Conservation (phyloP, 768 basidiomycete species). For the Vishniacozyma victoriae region DNA sequence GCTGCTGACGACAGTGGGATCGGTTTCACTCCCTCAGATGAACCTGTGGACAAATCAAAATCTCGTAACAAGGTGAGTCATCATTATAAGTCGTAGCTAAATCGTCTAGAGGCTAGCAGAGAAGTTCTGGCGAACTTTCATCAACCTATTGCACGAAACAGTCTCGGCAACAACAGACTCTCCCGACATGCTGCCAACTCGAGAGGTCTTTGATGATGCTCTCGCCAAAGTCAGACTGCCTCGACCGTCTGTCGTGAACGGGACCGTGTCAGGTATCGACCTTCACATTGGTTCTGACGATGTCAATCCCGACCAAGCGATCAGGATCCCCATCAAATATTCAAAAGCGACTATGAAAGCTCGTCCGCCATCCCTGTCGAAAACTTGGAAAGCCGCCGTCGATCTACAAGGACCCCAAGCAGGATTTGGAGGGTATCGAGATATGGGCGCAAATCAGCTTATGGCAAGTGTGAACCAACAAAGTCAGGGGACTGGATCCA, state of each 20-base stretch:
- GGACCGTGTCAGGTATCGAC: constrained; percentile 58
- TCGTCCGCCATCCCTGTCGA: constrained; percentile 72
- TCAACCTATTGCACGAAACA: constrained; percentile 23
- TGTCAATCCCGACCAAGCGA: constrained; percentile 60
- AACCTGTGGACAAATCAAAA: constrained; percentile 37
- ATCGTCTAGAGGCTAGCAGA: constrained; percentile 63
- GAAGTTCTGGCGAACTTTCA: constrained; percentile 56
- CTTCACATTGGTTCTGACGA: constrained; percentile 75
- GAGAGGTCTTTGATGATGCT: constrained; percentile 63
- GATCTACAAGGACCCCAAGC: constrained; percentile 28
- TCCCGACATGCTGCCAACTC: constrained; percentile 49
- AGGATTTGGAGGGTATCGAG: constrained; percentile 2
- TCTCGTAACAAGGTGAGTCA: constrained; percentile 57
- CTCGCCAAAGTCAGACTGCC: constrained; percentile 54
- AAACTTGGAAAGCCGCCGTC: constrained; percentile 48
- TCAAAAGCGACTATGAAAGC: constrained; percentile 72
- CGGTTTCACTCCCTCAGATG: constrained; percentile 23
- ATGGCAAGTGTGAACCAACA: constrained; percentile 19
- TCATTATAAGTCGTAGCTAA: not conserved
- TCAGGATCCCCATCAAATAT: constrained; percentile 67
- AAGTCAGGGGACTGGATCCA: constrained; percentile 3
- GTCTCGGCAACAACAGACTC: constrained; percentile 23
- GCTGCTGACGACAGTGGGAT: constrained; percentile 18
- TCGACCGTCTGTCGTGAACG: constrained; percentile 57
- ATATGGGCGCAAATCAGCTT: constrained; percentile 16